A percentile compares a stretch with the other conserved stretches of the same genome.
phyloP scores from a whole-genome alignment of 2,329 filamentous ascomycete species.

The Pleurostoma richardsiae region DNA sequence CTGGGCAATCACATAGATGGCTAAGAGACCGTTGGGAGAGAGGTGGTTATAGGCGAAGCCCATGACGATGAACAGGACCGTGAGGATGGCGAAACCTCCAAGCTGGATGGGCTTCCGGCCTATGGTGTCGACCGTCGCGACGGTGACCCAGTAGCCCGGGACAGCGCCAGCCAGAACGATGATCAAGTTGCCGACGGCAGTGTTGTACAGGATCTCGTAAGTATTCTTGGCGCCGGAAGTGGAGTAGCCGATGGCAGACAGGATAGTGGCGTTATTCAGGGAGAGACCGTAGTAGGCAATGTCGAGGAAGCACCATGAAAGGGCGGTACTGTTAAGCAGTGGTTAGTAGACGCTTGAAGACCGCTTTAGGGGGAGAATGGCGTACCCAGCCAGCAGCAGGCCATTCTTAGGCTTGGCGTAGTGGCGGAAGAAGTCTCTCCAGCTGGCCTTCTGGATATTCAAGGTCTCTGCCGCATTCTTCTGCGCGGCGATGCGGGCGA shows the following conservation, averaged over 20 bases:
- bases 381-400: conserved; percentile 43
- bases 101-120: conserved; percentile 76
- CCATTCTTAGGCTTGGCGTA: conserved; percentile 68
- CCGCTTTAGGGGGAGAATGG: not conserved
- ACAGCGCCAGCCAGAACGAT: conserved; percentile 74
- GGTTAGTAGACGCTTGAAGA: not conserved
- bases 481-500: conserved; percentile 55
- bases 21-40: conserved; percentile 45
- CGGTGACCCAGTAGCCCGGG: conserved; percentile 78
- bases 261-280: conserved; percentile 71
- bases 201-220: conserved; percentile 68
- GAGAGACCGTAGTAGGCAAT: conserved; percentile 63
- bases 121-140: conserved; percentile 62
- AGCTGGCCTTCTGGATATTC: conserved; percentile 65
- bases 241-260: conserved; percentile 67
- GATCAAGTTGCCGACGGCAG: conserved; percentile 73
- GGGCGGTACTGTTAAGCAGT: conserved; percentile 65
- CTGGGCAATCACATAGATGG: conserved; percentile 50
- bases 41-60: conserved; percentile 57
- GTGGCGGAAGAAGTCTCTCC: conserved; percentile 65
- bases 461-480: conserved; percentile 49
- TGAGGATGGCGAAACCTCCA: conserved; percentile 55
- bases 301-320: conserved; percentile 76
- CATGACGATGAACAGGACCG: conserved; percentile 56
- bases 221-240: conserved; percentile 25